Base-by-base conservation (phyloP, 176 grass and related monocot genomes). In the Ampelocalamus luodianensis region DNA sequence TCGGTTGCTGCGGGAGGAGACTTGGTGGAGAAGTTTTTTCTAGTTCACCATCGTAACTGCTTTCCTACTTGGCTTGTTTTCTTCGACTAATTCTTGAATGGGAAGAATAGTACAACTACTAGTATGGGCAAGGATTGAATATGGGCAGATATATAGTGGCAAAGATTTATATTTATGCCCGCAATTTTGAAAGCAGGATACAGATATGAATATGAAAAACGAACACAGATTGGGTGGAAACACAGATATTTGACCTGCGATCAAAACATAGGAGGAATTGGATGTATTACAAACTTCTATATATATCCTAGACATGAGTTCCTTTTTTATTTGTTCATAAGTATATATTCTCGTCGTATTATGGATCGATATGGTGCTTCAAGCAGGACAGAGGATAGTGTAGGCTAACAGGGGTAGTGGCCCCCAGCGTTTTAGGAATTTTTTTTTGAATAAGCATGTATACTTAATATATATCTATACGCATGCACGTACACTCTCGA, bases 21-120 rank as follows among this genome's bases (percentile, higher is more conserved):
- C 82, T 63, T 93, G 83, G 66, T 59, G 56, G 79, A n/a, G 74
- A 89, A 86, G 90, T 92, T 34, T 34, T 34, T 34, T 34, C 73
- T 89, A 44, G 70, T 46, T 78, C 77, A 14, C 15, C 72, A 73
- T 49, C 22, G 8, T 43, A 87, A 60, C 48, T 17, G 50, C 34
- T 74, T 64, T 78, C 49, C 18, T 75, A 65, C 1, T 61, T 82
- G 54, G 11, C 8, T 44, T 40, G 44, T 60, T 16, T 12, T 6
- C 17, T 22, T 36, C 53, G 22, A 3, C 53, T 1, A 8, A 2
- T 22, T 2, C 53, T 55, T 53, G 5, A 20, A 54, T 73, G 1
- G 82, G 61, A 68, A 85, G 68, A 48, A 20, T 61, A 10, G n/a
- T 58, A 29, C 4, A 32, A 6, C 2, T 61, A 26, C 3, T 5